Conservation (phyloP, 2,329 filamentous ascomycete genomes). For the Colletotrichum scovillei region DNA sequence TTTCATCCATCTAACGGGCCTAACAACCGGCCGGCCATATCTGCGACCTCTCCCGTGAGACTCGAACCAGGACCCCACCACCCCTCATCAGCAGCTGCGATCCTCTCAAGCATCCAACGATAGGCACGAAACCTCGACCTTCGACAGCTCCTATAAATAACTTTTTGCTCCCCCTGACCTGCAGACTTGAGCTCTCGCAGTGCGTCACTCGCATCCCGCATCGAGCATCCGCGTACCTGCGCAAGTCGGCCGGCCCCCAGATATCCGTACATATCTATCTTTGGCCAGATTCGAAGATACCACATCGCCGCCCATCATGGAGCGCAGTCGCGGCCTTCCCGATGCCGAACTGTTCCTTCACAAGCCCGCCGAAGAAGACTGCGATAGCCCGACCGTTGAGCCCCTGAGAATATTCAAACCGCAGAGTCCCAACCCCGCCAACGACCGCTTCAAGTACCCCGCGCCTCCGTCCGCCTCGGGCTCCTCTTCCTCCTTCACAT, state of each 20-base stretch:
- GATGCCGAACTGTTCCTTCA: slow-evolving; percentile 88
- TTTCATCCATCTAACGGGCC: slow-evolving; percentile 25
- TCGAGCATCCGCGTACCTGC: slow-evolving; percentile 37
- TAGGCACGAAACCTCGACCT: slow-evolving; percentile 34
- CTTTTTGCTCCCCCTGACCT: slow-evolving; percentile 25
- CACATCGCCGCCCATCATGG: slow-evolving; percentile 52
- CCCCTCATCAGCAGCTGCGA: slow-evolving; percentile 29
- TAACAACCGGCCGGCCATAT: slow-evolving; percentile 32
- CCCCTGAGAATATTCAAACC: slow-evolving; percentile 88
- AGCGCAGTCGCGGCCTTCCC: slow-evolving; percentile 71
- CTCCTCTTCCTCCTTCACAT: slow-evolving; percentile 53
- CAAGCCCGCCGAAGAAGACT: slow-evolving; percentile 61
- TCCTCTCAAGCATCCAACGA: slow-evolving; percentile 27
- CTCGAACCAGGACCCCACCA: slow-evolving; percentile 32
- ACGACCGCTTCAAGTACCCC: slow-evolving; percentile 63
- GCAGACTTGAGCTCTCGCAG: slow-evolving; percentile 28
- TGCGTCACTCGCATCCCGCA: slow-evolving; percentile 33
- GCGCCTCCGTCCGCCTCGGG: slow-evolving; percentile 52
- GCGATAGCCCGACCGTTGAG: slow-evolving; percentile 82
- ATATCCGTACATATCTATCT: slow-evolving; percentile 15
- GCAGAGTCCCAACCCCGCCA: slow-evolving; percentile 69
- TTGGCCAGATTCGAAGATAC: slow-evolving; percentile 1
- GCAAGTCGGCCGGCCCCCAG: slow-evolving; percentile 28
- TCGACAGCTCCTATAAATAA: slow-evolving; percentile 41
- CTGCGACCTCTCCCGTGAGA: slow-evolving; percentile 29